phyloP scores from a whole-genome alignment of 2,329 filamentous ascomycete genomes.

The Microcera coccophila region DNA sequence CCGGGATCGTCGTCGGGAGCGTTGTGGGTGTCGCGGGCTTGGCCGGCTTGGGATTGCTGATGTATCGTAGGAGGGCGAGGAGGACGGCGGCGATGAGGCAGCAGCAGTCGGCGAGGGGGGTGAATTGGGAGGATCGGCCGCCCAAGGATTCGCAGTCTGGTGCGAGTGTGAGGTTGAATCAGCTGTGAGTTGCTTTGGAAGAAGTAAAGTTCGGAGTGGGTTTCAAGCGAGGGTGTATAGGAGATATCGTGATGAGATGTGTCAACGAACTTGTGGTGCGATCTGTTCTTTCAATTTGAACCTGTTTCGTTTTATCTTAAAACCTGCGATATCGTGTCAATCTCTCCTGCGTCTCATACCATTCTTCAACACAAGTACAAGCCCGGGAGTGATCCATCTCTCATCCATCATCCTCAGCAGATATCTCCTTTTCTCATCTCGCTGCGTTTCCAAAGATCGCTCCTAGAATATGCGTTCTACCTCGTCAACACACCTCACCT shows the following conservation, averaged over 20 bases:
- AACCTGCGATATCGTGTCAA: too few relatives aligned
- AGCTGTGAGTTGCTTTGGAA: not conserved
- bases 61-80: slow-evolving; percentile 38
- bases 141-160: slow-evolving; percentile 9
- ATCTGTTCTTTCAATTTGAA: too few relatives aligned
- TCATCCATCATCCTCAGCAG: too few relatives aligned
- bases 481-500: not conserved
- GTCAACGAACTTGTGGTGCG: too few relatives aligned
- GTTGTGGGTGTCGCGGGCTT: slow-evolving; percentile 60
- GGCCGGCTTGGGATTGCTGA: slow-evolving; percentile 56
- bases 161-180: slow-evolving; percentile 8
- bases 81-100: slow-evolving; percentile 16
- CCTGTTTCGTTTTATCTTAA: too few relatives aligned
- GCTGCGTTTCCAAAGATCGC: too few relatives aligned
- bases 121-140: slow-evolving; percentile 10
- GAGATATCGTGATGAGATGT: too few relatives aligned
- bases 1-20: slow-evolving; percentile 69
- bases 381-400: too few relatives aligned
- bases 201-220: not conserved
- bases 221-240: not conserved
- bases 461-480: too few relatives aligned
- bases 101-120: slow-evolving; percentile 10
- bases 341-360: too few relatives aligned
- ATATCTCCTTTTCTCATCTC: too few relatives aligned
- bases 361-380: too few relatives aligned